Percentiles rank a stretch among this genome's conserved stretches.
phyloP scores from a whole-genome alignment of 164 flowering plant species.

The Brasenia schreberi region DNA sequence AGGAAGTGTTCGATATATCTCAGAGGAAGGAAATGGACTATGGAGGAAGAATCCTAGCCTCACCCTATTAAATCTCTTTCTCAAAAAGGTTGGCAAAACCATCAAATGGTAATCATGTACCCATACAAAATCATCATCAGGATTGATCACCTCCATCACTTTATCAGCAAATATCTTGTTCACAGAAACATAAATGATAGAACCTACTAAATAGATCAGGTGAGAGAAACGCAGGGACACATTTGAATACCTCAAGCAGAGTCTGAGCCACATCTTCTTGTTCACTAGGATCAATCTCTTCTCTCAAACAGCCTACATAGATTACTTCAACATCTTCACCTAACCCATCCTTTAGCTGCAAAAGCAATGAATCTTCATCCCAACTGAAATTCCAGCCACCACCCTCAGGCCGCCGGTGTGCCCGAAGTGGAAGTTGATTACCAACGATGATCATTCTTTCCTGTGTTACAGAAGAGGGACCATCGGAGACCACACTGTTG shows the following conservation, averaged over 20 bases:
- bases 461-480: slow-evolving; percentile 59
- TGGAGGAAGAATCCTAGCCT: slow-evolving; percentile 56
- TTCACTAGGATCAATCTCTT: slow-evolving; percentile 31
- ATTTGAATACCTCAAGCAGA: slow-evolving; percentile 44
- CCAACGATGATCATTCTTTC: slow-evolving; percentile 87
- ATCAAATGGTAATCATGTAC: slow-evolving; percentile 59
- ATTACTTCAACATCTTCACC: slow-evolving; percentile 45
- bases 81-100: slow-evolving; percentile 47
- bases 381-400: slow-evolving; percentile 48
- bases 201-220: slow-evolving; percentile 35
- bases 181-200: slow-evolving; percentile 48
- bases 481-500: slow-evolving; percentile 65
- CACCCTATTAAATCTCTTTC: slow-evolving; percentile 42
- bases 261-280: slow-evolving; percentile 51
- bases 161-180: slow-evolving; percentile 61
- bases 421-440: slow-evolving; percentile 82
- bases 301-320: slow-evolving; percentile 43
- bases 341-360: slow-evolving; percentile 48
- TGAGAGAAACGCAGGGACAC: slow-evolving; percentile 42
- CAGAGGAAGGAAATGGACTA: slow-evolving; percentile 57
- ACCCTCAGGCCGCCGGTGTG: slow-evolving; percentile 31
- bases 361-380: slow-evolving; percentile 53
- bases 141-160: slow-evolving; percentile 53
- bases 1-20: slow-evolving; percentile 51
- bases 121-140: slow-evolving; percentile 60